Evolutionary conservation across 495 filamentous ascomycete species (phyloP).

Genomic region (Penicillium argentinense): DNA sequence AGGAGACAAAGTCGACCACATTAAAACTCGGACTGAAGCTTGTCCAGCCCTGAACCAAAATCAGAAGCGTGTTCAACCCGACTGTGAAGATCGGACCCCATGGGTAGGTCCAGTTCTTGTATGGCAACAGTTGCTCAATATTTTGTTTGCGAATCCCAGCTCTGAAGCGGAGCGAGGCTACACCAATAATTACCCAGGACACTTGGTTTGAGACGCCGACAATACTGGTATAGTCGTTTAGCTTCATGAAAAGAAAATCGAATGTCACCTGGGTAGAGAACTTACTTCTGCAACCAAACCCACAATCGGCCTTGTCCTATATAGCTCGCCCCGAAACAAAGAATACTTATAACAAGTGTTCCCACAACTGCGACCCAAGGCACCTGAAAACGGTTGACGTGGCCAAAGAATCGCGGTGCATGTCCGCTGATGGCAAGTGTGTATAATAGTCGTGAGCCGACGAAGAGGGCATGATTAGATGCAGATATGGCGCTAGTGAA

Average conservation of each 20-base stretch:
- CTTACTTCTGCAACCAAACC: slow-evolving; percentile 58
- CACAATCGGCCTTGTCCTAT: slow-evolving; percentile 60
- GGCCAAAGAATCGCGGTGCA: slow-evolving; percentile 47
- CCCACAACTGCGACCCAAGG: slow-evolving; percentile 60
- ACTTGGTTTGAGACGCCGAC: slow-evolving; percentile 65
- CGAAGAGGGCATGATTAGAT: slow-evolving; percentile 55
- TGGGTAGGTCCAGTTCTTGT: slow-evolving; percentile 63
- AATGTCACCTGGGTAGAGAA: background rate
- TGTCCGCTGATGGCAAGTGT: slow-evolving; percentile 47
- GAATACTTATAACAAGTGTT: slow-evolving; percentile 53
- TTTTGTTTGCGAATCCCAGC: slow-evolving; percentile 51
- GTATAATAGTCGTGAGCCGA: slow-evolving; percentile 52
- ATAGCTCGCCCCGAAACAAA: slow-evolving; percentile 61
- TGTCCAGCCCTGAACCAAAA: slow-evolving; percentile 62
- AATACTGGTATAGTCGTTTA: slow-evolving; percentile 30
- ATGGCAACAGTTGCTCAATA: slow-evolving; percentile 58
- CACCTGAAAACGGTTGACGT: slow-evolving; percentile 54
- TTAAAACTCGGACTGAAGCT: slow-evolving; percentile 54
- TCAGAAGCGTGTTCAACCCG: slow-evolving; percentile 52
- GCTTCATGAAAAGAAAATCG: background rate
- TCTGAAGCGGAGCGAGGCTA: slow-evolving; percentile 61
- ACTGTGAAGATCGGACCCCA: slow-evolving; percentile 53
- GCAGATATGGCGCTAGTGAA: slow-evolving; percentile 55
- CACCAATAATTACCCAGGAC: slow-evolving; percentile 58
- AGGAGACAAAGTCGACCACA: slow-evolving; percentile 51